Base-by-base conservation (phyloP, 2,329 filamentous ascomycete genomes). In the Arthrinium phaeospermum region DNA sequence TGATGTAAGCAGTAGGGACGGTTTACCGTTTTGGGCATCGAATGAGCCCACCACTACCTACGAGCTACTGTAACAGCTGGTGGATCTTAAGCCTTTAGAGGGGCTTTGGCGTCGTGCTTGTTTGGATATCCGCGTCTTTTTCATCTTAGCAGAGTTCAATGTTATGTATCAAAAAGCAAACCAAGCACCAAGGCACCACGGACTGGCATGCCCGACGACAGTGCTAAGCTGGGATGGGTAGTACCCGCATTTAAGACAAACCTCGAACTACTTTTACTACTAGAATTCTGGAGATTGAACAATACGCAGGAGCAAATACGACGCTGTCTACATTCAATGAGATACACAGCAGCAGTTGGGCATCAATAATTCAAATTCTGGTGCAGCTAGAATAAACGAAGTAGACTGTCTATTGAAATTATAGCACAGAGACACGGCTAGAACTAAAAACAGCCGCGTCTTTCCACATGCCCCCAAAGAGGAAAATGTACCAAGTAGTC, bases 401-500 rank as follows among this genome's bases (percentile, higher is more conserved):
- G 10, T 2, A 34, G 7, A 8, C 16, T 4, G 6, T 19, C 16
- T 22, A 16, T 12, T 37, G 37, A 16, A 16, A 61, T 7, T 14
- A n/a, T 14, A 41, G 37, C 37, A 64, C 57, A 64, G 19, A 22
- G 34, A 34, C 30, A 34, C 53, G 27, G 27, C 57, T 37, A 41
- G 10, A 24, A 41, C 37, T 41, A 41, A 34, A n/a, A 37, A 22
- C 16, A 41, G 57, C 57, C 34, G 57, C 4, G 41, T 30, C 5
- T 0, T 27, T 13, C 14, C n/a, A 47, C 16, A 68, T 8, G 30
- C 27, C n/a, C 12, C 41, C 27, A 47, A 45, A 14, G 24, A 46
- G 41, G 19, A 27, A 47, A 46, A 53, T 70, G 68, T 70, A 70
- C 47, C 68, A 70, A 57, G 27, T 41, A 69, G 34, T 53, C n/a